Conservation (phyloP, 78 protist species). For the Chrysochromulina parva region DNA sequence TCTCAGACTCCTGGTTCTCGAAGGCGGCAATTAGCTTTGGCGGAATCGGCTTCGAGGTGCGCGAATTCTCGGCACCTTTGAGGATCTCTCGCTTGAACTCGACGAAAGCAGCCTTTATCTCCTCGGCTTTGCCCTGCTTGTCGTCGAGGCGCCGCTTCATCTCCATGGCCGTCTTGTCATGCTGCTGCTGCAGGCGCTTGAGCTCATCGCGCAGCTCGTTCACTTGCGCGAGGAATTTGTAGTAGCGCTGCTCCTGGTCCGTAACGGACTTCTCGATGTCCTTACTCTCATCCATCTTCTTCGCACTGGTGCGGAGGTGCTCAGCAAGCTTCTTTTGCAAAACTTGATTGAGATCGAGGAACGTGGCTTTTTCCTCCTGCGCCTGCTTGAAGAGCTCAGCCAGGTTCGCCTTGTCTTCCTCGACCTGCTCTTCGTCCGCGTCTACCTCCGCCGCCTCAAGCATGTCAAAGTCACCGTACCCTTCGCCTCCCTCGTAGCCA, state of each 20-base stretch:
- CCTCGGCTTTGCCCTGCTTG: constrained; percentile 28
- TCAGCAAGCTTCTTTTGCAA: constrained; percentile 18
- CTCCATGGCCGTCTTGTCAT: not conserved
- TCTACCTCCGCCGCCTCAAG: not conserved
- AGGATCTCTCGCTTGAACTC: constrained; percentile 39
- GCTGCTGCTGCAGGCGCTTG: not conserved
- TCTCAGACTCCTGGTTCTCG: constrained; percentile 13
- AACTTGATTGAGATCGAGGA: not conserved
- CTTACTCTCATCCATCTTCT: not conserved
- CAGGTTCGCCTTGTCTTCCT: not conserved
- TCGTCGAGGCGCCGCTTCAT: constrained; percentile 4
- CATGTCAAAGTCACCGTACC: not conserved
- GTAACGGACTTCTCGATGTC: not conserved
- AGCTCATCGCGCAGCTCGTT: not conserved
- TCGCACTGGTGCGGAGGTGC: not conserved
- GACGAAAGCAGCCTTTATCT: not conserved
- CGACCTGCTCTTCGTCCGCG: not conserved
- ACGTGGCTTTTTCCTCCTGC: not conserved
- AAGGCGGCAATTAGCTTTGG: not conserved
- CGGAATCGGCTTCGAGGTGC: constrained; percentile 1
- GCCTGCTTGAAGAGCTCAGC: not conserved
- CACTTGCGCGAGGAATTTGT: not conserved
- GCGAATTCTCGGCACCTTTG: not conserved
- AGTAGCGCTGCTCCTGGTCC: not conserved
- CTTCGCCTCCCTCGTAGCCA: not conserved